Evolutionary conservation across 306 rosid species (phyloP), one percentile per base, ranked within the genome.

Genomic region (Cyclanthera cordifolia): DNA sequence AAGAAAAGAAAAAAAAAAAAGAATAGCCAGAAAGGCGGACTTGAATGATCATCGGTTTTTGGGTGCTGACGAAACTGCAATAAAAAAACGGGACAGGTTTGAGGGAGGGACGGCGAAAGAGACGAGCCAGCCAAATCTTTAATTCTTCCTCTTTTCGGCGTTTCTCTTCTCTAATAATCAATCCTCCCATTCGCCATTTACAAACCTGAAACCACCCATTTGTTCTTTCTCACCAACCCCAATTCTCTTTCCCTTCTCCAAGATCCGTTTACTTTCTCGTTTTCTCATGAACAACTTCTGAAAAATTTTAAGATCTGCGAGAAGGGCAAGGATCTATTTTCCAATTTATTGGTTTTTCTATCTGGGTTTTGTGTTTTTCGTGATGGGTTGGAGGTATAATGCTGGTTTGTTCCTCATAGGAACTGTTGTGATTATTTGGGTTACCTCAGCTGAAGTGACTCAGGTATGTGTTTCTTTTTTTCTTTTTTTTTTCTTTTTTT

Each of bases 401-500:
- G 90, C 87, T 65, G 99, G 95, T 47, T 79, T 93, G 83, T 78
- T 86, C 75, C 91, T 90, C 39, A 88, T 90, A 76, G 95, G 67
- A 25, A 82, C 88, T 54, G 99, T 90, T 49, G 95, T 93, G 59
- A 58, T 94, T 73, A 94, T 90, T 43, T 94, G 99, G 99, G 97
- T 93, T 16, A 76, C 84, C 76, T 93, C 98, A n/a, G 95, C 98
- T 27, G 98, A 93, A 83, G 96, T 93, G 39, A 93, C 98, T 34
- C 98, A 94, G 95, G 99, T 88, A 70, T 16, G 75, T 69, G 27
- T 50, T 49, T 50, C 2, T 46, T 16, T 54, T 17, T 30, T 58
- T 73, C 30, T n/a, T 32, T 53, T 30, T 11, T 32, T 2, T 32
- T 2, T 4, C 5, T n/a, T 46, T 16, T 54, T 17, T 30, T 58